Evolutionary conservation across 768 basidiomycete genomes (phyloP).

Genomic region (Suillus clintonianus): DNA sequence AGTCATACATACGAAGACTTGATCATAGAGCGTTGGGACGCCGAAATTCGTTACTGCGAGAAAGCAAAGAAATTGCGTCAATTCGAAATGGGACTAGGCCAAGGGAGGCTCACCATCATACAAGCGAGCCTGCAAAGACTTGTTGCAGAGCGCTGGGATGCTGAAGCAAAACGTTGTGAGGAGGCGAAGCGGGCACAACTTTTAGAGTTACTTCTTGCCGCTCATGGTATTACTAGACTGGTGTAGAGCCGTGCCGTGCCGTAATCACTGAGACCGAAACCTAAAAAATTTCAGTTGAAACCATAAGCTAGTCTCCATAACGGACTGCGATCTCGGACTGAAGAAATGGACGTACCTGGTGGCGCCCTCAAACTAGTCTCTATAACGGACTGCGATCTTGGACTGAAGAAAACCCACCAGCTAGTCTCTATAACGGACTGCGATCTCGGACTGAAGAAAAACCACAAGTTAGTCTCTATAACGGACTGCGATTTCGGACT

Average conservation of each 20-base stretch:
- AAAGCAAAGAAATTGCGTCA: not conserved
- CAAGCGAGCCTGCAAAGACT: not conserved
- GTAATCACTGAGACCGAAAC: not conserved
- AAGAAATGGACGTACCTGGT: not conserved
- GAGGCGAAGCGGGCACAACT: not conserved
- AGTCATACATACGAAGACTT: not conserved
- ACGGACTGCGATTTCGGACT: too few relatives aligned
- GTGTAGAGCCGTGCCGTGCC: not conserved
- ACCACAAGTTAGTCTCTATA: too few relatives aligned
- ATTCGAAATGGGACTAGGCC: not conserved
- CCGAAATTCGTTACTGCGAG: not conserved
- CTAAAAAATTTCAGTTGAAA: not conserved
- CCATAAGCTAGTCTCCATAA: not conserved
- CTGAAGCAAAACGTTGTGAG: not conserved
- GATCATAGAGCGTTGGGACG: not conserved
- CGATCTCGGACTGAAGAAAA: too few relatives aligned
- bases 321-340: conserved; percentile 6
- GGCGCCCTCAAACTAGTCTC: too few relatives aligned
- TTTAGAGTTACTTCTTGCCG: not conserved
- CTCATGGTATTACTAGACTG: not conserved
- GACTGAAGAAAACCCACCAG: too few relatives aligned
- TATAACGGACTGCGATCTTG: too few relatives aligned
- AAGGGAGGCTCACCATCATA: not conserved
- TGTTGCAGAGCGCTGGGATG: not conserved
- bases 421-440: too few relatives aligned